Evolutionary conservation across 2,329 filamentous ascomycete species (phyloP).

Genomic region (Clonostachys rosea): DNA sequence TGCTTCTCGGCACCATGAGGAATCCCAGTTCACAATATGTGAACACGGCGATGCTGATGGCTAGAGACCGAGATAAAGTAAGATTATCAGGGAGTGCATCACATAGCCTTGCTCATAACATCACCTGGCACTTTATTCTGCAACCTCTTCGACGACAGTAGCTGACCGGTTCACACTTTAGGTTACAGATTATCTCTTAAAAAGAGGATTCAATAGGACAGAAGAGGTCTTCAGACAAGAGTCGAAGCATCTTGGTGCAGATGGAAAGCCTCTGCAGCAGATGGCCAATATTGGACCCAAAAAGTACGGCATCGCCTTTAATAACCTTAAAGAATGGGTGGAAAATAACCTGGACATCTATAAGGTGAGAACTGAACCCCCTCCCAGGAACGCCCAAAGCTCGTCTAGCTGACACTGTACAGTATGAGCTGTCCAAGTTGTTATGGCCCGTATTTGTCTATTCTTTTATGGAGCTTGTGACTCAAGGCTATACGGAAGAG

Average conservation of each 20-base stretch:
- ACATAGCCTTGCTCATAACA: not conserved
- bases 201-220: slow-evolving; percentile 89
- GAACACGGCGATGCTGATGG: no score
- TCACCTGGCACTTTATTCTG: not conserved
- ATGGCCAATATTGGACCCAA: slow-evolving; percentile 68
- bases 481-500: slow-evolving; percentile 66
- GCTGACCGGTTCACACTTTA: slow-evolving; percentile 14
- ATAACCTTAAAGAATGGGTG: slow-evolving; percentile 74
- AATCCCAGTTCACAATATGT: no score
- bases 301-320: slow-evolving; percentile 74
- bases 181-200: slow-evolving; percentile 91
- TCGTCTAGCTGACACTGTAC: slow-evolving; percentile 8
- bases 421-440: slow-evolving; percentile 84
- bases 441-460: slow-evolving; percentile 95
- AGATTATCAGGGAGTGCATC: no score
- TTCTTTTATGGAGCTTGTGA: slow-evolving; percentile 77
- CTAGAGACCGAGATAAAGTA: no score
- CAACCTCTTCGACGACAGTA: not conserved
- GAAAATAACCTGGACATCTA: slow-evolving; percentile 92
- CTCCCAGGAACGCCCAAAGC: not conserved
- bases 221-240: slow-evolving; percentile 91
- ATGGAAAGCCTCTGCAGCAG: slow-evolving; percentile 69
- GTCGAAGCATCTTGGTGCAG: slow-evolving; percentile 75
- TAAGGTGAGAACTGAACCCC: slow-evolving; percentile 53
- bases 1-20: no score